Evolutionary conservation across 129 eudicot genomes (phyloP).

Genomic region (Arctium lappa): DNA sequence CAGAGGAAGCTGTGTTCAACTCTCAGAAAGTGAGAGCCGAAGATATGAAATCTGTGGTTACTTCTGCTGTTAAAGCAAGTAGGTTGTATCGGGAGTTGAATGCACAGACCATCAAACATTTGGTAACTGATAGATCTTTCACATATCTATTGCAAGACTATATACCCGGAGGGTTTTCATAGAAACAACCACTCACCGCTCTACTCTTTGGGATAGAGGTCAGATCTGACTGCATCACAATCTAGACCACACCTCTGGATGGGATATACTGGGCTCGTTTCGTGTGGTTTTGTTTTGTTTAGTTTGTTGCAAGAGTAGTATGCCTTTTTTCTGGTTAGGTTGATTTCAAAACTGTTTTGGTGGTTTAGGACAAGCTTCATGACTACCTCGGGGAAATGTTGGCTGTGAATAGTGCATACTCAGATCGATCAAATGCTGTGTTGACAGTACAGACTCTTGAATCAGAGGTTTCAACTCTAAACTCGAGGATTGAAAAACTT

Average conservation of each 20-base stretch:
- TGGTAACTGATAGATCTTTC: constrained; percentile 48
- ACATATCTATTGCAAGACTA: neutral
- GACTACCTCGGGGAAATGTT: constrained; percentile 91
- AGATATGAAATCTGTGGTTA: constrained; percentile 77
- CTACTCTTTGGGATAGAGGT: neutral
- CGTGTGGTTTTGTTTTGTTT: neutral
- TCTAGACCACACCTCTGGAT: neutral
- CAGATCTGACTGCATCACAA: neutral
- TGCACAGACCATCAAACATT: constrained; percentile 80
- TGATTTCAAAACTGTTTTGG: neutral
- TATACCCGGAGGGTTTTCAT: neutral
- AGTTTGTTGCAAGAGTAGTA: neutral
- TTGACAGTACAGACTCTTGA: constrained; percentile 82
- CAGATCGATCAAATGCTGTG: constrained; percentile 87
- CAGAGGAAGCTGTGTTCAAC: constrained; percentile 56
- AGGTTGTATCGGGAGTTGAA: constrained; percentile 81
- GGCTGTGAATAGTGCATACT: constrained; percentile 76
- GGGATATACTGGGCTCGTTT: neutral
- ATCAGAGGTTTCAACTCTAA: constrained; percentile 55
- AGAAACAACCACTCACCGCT: neutral
- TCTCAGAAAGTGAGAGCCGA: constrained; percentile 74
- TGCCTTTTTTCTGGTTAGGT: neutral
- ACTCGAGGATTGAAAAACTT: constrained; percentile 78
- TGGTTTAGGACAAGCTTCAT: constrained; percentile 81
- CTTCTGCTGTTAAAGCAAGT: constrained; percentile 85